Conservation (phyloP, 768 basidiomycete genomes). For the Wakefieldia striispora region DNA sequence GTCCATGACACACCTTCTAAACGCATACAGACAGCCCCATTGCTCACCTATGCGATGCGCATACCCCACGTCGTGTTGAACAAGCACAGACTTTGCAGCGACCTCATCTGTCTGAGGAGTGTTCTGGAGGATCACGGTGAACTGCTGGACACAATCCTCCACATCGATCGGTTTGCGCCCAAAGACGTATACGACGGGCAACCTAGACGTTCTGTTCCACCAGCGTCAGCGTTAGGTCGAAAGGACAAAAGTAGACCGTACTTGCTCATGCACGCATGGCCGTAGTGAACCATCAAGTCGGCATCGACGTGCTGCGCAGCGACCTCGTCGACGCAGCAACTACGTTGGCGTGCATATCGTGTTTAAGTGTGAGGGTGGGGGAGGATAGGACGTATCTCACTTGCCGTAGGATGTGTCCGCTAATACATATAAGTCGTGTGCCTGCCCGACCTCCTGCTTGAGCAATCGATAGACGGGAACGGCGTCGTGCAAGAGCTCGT, state of each 20-base stretch:
- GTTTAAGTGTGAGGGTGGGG: slow-evolving; percentile 1
- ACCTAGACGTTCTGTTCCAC: slow-evolving; percentile 65
- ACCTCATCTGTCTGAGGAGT: background rate
- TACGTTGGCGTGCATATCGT: background rate
- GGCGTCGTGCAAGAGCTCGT: slow-evolving; percentile 84
- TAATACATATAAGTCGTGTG: slow-evolving; percentile 77
- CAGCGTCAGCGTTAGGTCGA: background rate
- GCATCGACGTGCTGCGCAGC: slow-evolving; percentile 93
- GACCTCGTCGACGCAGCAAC: slow-evolving; percentile 96
- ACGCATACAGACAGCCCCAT: background rate
- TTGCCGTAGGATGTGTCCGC: slow-evolving; percentile 98
- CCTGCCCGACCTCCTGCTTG: slow-evolving; percentile 44
- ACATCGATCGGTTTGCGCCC: slow-evolving; percentile 69
- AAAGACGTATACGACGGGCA: slow-evolving; percentile 91
- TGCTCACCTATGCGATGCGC: slow-evolving; percentile 60
- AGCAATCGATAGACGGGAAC: slow-evolving; percentile 78
- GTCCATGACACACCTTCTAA: background rate
- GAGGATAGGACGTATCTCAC: slow-evolving; percentile 36
- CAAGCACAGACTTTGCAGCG: slow-evolving; percentile 37
- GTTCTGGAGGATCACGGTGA: slow-evolving; percentile 36
- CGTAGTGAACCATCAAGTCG: slow-evolving; percentile 91
- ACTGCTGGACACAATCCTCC: slow-evolving; percentile 43
- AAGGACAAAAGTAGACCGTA: slow-evolving; percentile 38
- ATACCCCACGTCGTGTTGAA: slow-evolving; percentile 80
- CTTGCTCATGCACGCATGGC: slow-evolving; percentile 94